Evolutionary conservation across 2,329 filamentous ascomycete species (phyloP).

Genomic region (Laburnicola sp.): DNA sequence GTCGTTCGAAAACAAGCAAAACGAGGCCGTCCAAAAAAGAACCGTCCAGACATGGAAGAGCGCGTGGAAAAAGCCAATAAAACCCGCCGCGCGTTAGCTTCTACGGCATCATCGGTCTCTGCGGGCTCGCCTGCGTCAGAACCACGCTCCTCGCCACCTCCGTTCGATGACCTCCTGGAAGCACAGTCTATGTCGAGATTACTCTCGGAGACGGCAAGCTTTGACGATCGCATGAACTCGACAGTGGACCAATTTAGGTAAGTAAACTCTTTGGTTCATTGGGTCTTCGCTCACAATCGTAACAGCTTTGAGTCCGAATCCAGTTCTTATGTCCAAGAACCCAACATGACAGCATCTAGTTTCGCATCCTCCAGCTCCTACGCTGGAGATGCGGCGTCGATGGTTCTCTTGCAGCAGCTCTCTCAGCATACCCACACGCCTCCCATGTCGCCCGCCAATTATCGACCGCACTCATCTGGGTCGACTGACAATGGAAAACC

Average conservation of each 20-base stretch:
- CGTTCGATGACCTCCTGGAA: conserved; percentile 28
- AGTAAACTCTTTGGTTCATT: conserved; percentile 2
- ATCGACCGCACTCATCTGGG: conserved; percentile 31
- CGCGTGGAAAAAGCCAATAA: conserved; percentile 60
- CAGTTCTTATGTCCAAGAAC: conserved; percentile 33
- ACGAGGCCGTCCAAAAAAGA: conserved; percentile 67
- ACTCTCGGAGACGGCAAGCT: conserved; percentile 30
- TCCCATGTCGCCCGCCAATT: conserved; percentile 43
- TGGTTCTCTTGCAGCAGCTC: conserved; percentile 43
- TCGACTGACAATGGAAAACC: conserved; percentile 23
- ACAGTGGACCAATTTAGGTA: conserved; percentile 41
- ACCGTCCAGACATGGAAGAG: conserved; percentile 61
- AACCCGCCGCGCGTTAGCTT: conserved; percentile 50
- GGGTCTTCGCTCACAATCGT: conserved; percentile 18
- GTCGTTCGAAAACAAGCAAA: conserved; percentile 68
- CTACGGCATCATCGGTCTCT: conserved; percentile 39
- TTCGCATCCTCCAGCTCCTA: conserved; percentile 39
- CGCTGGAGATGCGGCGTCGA: conserved; percentile 33
- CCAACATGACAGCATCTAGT: conserved; percentile 25
- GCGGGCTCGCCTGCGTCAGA: conserved; percentile 41
- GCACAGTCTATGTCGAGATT: conserved; percentile 24
- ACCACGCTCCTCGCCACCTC: conserved; percentile 30
- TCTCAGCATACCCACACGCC: conserved; percentile 42
- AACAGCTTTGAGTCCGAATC: conserved; percentile 37
- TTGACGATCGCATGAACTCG: conserved; percentile 32